Conservation (phyloP, 2,329 filamentous ascomycete genomes). For the Colletotrichum limetticola region DNA sequence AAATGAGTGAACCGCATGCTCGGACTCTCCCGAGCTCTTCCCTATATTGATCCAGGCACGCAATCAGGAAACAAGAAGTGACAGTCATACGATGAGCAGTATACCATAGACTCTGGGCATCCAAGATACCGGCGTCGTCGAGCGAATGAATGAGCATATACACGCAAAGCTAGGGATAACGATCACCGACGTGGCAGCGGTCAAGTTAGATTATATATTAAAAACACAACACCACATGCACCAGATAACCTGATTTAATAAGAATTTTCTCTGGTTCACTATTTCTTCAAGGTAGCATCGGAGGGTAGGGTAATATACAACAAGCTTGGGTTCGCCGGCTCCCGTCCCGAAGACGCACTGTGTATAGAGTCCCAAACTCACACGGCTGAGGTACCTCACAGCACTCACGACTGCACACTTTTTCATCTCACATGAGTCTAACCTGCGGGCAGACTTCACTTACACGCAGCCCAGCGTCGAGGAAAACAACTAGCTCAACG, state of each 20-base stretch:
- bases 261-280: not conserved
- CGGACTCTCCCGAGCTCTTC: not conserved
- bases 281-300: constrained; percentile 2
- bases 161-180: not conserved
- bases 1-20: no score
- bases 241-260: constrained; percentile 3
- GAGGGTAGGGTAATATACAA: constrained; percentile 17
- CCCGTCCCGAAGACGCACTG: constrained; percentile 7
- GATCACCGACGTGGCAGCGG: not conserved
- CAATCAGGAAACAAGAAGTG: not conserved
- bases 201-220: not conserved
- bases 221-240: constrained; percentile 2
- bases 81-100: not conserved
- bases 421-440: not conserved
- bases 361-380: rapidly evolving
- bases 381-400: constrained; percentile 22
- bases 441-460: constrained; percentile 19
- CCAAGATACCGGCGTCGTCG: not conserved
- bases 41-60: not conserved
- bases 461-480: constrained; percentile 12
- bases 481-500: not conserved
- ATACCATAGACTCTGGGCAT: not conserved
- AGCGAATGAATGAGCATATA: not conserved
- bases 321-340: constrained; percentile 20
- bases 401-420: not conserved